Evolutionary conservation across 164 flowering plant species (phyloP).

Genomic region (Nymphaea colorata): DNA sequence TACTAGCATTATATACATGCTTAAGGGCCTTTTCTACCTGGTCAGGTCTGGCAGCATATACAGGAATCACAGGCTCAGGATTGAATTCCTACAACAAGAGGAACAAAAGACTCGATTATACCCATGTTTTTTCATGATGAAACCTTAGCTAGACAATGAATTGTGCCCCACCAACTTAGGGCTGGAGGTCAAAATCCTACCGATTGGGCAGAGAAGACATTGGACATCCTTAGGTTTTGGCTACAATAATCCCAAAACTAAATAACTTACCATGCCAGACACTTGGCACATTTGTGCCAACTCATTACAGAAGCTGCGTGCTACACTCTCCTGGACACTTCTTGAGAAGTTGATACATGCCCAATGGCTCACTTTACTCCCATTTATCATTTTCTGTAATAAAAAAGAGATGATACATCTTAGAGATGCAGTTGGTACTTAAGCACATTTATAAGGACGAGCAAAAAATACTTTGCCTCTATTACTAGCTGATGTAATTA

Average conservation of each 20-base stretch:
- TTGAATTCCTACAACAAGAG: constrained; percentile 46
- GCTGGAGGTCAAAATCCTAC: too few relatives aligned
- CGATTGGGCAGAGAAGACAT: too few relatives aligned
- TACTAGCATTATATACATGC: constrained; percentile 44
- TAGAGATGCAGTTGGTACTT: too few relatives aligned
- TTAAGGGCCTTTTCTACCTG: constrained; percentile 76
- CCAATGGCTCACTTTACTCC: constrained; percentile 66
- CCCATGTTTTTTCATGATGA: too few relatives aligned
- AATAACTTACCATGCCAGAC: constrained; percentile 58
- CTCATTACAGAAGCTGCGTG: constrained; percentile 66
- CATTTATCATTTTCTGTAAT: constrained; percentile 77
- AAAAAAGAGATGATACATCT: not conserved
- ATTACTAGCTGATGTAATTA: too few relatives aligned
- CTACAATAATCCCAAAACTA: not conserved
- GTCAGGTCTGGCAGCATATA: constrained; percentile 49
- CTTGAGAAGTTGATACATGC: constrained; percentile 73
- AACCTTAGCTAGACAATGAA: not conserved
- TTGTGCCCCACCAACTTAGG: not conserved
- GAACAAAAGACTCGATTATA: not conserved
- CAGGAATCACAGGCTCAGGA: constrained; percentile 64
- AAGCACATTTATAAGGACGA: too few relatives aligned
- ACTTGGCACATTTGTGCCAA: constrained; percentile 82
- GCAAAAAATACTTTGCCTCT: too few relatives aligned
- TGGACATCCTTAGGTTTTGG: too few relatives aligned
- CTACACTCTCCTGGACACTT: constrained; percentile 69